These are phyloP conservation scores for Calocera cornea DNA, from an alignment of 768 basidiomycete genomes.

Conservation along the genomic window DNA sequence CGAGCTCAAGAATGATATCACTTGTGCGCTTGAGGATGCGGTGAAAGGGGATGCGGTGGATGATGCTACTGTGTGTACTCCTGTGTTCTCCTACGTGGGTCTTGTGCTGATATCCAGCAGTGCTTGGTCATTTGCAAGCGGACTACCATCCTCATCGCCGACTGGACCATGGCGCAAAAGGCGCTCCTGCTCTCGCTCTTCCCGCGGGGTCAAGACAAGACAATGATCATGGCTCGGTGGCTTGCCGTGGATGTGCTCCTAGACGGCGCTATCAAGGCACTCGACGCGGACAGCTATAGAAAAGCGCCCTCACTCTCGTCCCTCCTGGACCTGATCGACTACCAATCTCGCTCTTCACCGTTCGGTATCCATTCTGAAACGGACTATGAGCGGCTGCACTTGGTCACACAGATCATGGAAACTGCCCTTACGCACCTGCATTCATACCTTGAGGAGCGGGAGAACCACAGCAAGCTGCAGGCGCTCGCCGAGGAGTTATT, in stretches of 20 bases:
- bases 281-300: neutral
- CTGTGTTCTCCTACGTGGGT: neutral
- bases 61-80: neutral
- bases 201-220: neutral
- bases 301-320: neutral
- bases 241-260: neutral
- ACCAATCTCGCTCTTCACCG: conserved; percentile 1
- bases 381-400: conserved; percentile 2
- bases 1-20: conserved; percentile 36
- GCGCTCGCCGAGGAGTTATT: neutral
- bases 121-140: neutral
- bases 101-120: neutral
- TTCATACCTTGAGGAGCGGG: neutral
- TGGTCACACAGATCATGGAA: conserved; percentile 4
- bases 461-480: neutral
- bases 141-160: neutral
- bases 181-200: neutral
- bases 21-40: conserved; percentile 31
- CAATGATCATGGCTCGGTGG: neutral
- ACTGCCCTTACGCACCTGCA: conserved; percentile 4
- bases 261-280: neutral
- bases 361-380: conserved; percentile 1
- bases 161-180: neutral
- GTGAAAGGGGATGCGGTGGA: neutral
- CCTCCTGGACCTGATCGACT: neutral